Base-by-base conservation (phyloP, 2,329 filamentous ascomycete species). In the Neonectria magnoliae region DNA sequence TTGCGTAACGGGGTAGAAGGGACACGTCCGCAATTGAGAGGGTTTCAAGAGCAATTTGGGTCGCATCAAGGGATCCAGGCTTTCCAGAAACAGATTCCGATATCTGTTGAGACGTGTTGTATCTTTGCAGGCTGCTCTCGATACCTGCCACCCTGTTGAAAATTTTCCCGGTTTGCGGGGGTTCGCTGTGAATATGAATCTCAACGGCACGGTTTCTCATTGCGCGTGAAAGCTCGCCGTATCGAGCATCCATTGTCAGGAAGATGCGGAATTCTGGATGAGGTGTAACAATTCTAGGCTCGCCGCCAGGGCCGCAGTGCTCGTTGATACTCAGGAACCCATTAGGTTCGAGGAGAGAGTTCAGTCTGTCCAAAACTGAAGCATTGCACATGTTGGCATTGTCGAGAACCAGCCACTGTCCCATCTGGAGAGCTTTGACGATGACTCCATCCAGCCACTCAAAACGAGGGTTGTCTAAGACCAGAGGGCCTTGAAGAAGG, bases 351-450 rank as follows among this genome's bases (percentile, higher is more conserved):
- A 98, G 90, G 9, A 99, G 82, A 0, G 96, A 98, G 77, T 99
- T 99, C 56, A 99, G 83, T 66, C 97, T 88, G 79, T 99, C 96
- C 10, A 99, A 86, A 1, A 99, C 96, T 7, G 95, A 97, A 25
- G 95, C 91, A 74, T 92, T 98, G 81, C 97, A 99, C 62, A 99
- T 86, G 75, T 99, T 99, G 65, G 97, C 96, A 78, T 99, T 98
- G 79, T 99, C 96, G 22, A 99, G 88, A 11, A 99, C 90, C 18
- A 99, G 84, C 96, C 96, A 99, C 65, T 94, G 88, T 14, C 96
- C 96, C 71, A 91, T 84, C 74, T 97, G 87, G 11, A 98, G 84
- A 45, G 96, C 95, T 72, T 94, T 91, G 52, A 98, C 91, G 47
- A 99, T 90, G 52, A 97, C 88, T 62, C 97, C 96, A 76, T 99